Evolutionary conservation across 345 rosid genomes (phyloP).

Genomic region (Balakata baccata): DNA sequence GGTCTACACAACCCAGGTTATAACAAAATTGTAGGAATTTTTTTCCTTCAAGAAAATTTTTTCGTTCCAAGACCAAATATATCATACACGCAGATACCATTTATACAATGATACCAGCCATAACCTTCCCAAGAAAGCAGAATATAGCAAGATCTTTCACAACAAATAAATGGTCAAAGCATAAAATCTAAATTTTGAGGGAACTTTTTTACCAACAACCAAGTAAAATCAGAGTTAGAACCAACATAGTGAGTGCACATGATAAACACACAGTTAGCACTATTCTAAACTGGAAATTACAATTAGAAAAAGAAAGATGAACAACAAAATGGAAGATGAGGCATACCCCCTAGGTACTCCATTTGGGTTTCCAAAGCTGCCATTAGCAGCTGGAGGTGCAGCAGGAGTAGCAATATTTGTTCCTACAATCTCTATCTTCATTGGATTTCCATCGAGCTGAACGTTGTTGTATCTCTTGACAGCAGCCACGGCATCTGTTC

Average conservation of each 20-base stretch:
- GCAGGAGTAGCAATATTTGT: slow-evolving; percentile 54
- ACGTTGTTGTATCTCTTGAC: slow-evolving; percentile 89
- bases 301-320: not conserved
- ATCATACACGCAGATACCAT: not conserved
- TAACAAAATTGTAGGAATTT: not conserved
- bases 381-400: slow-evolving; percentile 40
- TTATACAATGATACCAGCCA: not conserved
- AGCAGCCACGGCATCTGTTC: slow-evolving; percentile 75
- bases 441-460: slow-evolving; percentile 92
- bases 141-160: not conserved
- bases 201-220: not conserved
- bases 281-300: not conserved
- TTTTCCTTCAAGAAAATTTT: not conserved
- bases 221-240: not conserved
- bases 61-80: not conserved
- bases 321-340: not conserved
- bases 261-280: not conserved
- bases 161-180: not conserved
- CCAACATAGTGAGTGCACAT: not conserved
- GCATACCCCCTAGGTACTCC: slow-evolving; percentile 57
- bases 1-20: not conserved
- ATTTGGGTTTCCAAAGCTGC: slow-evolving; percentile 39
- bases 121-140: not conserved
- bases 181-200: not conserved
- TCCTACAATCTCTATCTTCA: slow-evolving; percentile 93